Evolutionary conservation across 225 moss, liverwort and hornwort species (phyloP), one percentile per base, ranked within the genome.

Genomic region (Physcomitrium patens): DNA sequence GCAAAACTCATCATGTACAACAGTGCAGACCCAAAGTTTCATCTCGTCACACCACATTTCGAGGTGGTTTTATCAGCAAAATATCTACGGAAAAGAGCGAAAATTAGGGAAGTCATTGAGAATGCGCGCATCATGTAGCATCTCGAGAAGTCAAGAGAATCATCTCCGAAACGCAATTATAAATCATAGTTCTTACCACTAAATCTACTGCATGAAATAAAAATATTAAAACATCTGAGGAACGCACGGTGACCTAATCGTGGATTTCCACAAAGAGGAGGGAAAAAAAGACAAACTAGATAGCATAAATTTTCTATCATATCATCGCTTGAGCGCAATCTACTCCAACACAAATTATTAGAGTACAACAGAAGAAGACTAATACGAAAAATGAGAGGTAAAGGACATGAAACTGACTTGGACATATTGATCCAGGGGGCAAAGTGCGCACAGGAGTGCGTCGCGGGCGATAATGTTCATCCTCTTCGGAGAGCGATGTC

Each of bases 401-500:
- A 19, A 71, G 45, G 62, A 19, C 53, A 51, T 20, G 53, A n/a
- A 48, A 85, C 85, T 85, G 65, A 88, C 88, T 83, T 85, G 82
- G 63, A 49, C 80, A 83, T 12, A 81, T 74, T 37, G 75, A 44
- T 42, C 80, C 80, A 23, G 82, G 73, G 67, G 82, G 70, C 66
- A 68, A 58, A 9, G 76, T 63, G 82, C 87, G 84, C 84, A 87
- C 87, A 17, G 87, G 82, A 12, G 88, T 88, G 75, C 88, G 88
- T 43, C 88, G 78, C 9, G 85, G 88, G 52, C 88, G 88, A 60
- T 88, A 88, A 63, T 77, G 85, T 48, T 88, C 88, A 65, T 88
- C 88, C 49, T 88, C 88, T 69, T 88, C 88, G 8, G 82, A 77
- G 42, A 76, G 70, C 6, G 79, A 27, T 15, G 87, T 74, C 26